Evolutionary conservation across 1,284 basidiomycete genomes (phyloP).

Genomic region (Blastosporella zonata): DNA sequence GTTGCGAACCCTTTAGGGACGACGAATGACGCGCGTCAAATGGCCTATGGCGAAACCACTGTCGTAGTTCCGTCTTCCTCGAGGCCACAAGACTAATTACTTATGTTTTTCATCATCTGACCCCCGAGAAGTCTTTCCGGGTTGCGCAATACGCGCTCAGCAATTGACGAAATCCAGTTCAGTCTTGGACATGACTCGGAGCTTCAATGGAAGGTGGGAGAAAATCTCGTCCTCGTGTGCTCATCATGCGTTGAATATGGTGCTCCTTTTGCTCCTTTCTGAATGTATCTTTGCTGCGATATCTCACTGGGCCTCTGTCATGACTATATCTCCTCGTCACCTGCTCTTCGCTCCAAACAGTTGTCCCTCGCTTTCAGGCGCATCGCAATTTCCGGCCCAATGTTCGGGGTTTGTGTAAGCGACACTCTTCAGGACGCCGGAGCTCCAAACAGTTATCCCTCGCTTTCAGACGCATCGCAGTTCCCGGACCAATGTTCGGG

Average conservation of each 20-base stretch:
- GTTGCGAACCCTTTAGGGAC: background rate
- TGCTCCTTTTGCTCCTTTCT: background rate
- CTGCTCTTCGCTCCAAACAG: slow-evolving; percentile 1
- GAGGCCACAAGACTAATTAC: background rate
- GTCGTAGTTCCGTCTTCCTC: background rate
- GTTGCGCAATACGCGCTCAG: background rate
- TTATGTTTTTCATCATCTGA: background rate
- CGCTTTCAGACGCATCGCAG: background rate
- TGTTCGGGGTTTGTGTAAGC: background rate
- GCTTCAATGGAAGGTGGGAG: slow-evolving; percentile 1
- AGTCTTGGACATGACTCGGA: background rate
- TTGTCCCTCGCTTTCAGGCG: background rate
- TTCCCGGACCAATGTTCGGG: background rate
- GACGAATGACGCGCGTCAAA: background rate
- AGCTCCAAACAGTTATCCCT: slow-evolving; percentile 2
- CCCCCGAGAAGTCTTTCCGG: background rate
- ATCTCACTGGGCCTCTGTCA: background rate
- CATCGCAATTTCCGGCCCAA: slow-evolving; percentile 1
- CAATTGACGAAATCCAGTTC: background rate
- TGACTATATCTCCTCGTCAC: background rate
- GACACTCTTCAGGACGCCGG: no score
- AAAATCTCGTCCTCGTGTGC: background rate
- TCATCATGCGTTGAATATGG: background rate
- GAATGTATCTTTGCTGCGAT: no score
- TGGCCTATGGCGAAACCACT: background rate